Conservation (phyloP, 208 protist genomes). For the Willaertia magna region DNA sequence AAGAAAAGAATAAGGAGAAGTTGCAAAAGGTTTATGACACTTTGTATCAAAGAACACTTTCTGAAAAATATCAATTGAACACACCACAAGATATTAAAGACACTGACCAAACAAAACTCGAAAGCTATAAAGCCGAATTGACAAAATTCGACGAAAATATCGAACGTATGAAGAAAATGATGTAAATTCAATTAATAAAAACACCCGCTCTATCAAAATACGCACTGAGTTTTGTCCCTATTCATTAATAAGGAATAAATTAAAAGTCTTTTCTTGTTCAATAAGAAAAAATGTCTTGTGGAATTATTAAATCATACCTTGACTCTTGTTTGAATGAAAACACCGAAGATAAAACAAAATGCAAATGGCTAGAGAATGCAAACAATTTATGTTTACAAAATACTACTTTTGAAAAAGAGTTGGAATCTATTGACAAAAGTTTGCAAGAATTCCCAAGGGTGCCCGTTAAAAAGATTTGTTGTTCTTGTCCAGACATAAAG, state of each 20-base stretch:
- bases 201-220: no score
- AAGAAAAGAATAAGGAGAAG: slow-evolving; percentile 23
- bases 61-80: slow-evolving; percentile 68
- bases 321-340: not conserved
- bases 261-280: no score
- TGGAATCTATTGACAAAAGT: not conserved
- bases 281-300: not conserved
- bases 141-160: not conserved
- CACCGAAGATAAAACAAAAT: not conserved
- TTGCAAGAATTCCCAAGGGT: not conserved
- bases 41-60: slow-evolving; percentile 64
- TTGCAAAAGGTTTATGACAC: slow-evolving; percentile 56
- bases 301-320: not conserved
- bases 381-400: not conserved
- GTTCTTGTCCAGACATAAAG: not conserved
- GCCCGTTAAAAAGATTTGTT: slow-evolving; percentile 8
- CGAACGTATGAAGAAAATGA: not conserved
- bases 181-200: not conserved
- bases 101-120: slow-evolving; percentile 42
- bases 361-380: not conserved
- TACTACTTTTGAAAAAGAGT: not conserved
- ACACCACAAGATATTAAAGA: slow-evolving; percentile 68
- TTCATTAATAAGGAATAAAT: no score
- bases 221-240: no score
- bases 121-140: not conserved